Evolutionary conservation across 164 flowering plant genomes (phyloP), one percentile per base, ranked within the genome.

Genomic region (Umbellularia californica): DNA sequence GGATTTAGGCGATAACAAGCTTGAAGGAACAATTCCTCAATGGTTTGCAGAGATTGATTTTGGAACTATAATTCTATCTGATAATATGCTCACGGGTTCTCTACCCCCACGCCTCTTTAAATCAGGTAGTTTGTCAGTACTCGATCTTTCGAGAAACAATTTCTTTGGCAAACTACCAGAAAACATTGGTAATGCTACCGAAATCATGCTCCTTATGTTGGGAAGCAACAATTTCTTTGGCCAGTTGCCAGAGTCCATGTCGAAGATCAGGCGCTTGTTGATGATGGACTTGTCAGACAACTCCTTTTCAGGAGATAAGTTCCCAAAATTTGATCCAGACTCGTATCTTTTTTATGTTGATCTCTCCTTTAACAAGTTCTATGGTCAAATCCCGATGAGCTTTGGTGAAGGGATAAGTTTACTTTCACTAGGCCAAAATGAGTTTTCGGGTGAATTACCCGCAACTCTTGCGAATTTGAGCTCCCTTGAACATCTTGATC

Each of bases 191-290:
- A 78, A 88, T 33, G 83, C 87, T 2, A 68, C 55, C 15, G 51
- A 1, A 1, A 58, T 85, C 51, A 74, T 83, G 1, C 65, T 83
- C n/a, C 84, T 86, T 23, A 80, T 65, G 58, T 76, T 88, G 12
- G 79, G 87, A 20, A 76, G 86, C 52, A 88, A 85, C 79, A 78
- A 82, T 24, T 82, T 87, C 52, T 78, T 82, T 3, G 89, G 91
- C 5, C 74, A 73, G 51, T 58, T 88, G 72, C 90, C 90, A 2
- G 73, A 69, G 47, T 81, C 90, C 19, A 70, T 88, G 74, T 68
- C 86, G 1, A 70, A 82, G 0, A 82, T 85, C 14, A 72, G 73
- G 6, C 66, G 83, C 2, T 75, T 86, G 2, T 0, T 83, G 27
- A 58, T 82, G 78, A 58, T 88, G 70, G 88, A 86, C 76, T 74